A percentile compares a stretch with the other conserved stretches of the same genome.
Evolutionary conservation across 495 filamentous ascomycete genomes (phyloP).

Genomic region (Aspergillus mulundensis): DNA sequence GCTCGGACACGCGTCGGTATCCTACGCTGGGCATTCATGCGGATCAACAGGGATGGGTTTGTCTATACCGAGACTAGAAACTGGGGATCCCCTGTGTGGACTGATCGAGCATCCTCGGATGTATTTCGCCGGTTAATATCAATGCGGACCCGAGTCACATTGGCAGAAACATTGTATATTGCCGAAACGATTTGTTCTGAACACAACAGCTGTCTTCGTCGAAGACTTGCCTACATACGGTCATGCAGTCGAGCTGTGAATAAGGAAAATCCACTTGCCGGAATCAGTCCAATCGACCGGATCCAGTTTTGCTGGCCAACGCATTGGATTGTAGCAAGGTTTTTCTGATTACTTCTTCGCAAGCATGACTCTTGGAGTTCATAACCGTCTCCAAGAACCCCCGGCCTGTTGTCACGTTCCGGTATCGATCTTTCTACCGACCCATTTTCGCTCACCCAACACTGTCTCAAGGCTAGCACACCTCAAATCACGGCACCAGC

Average conservation of each 20-base stretch:
- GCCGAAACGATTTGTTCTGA: slow-evolving; percentile 27
- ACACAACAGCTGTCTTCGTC: slow-evolving; percentile 28
- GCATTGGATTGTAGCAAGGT: slow-evolving; percentile 44
- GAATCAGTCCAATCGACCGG: slow-evolving; percentile 36
- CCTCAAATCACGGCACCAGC: slow-evolving; percentile 52
- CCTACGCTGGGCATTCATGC: slow-evolving; percentile 42
- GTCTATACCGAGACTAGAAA: slow-evolving; percentile 25
- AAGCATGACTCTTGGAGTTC: slow-evolving; percentile 24
- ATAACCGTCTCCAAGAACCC: slow-evolving; percentile 20
- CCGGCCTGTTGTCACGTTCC: slow-evolving; percentile 43
- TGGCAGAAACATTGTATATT: slow-evolving; percentile 19
- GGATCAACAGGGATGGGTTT: slow-evolving; percentile 36
- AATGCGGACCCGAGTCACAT: slow-evolving; percentile 11
- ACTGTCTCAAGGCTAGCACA: slow-evolving; percentile 31
- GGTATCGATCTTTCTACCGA: slow-evolving; percentile 21
- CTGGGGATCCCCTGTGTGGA: slow-evolving; percentile 35
- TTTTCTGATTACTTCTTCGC: slow-evolving; percentile 23
- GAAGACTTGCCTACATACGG: slow-evolving; percentile 34
- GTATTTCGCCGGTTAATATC: slow-evolving; percentile 13
- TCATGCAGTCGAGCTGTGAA: slow-evolving; percentile 21
- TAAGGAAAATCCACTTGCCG: slow-evolving; percentile 46
- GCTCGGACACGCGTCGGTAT: slow-evolving; percentile 40
- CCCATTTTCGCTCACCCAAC: slow-evolving; percentile 23
- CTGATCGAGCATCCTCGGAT: slow-evolving; percentile 29
- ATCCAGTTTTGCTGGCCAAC: slow-evolving; percentile 23